Evolutionary conservation across 495 filamentous ascomycete genomes (phyloP).

Genomic region (Letharia columbiana): DNA sequence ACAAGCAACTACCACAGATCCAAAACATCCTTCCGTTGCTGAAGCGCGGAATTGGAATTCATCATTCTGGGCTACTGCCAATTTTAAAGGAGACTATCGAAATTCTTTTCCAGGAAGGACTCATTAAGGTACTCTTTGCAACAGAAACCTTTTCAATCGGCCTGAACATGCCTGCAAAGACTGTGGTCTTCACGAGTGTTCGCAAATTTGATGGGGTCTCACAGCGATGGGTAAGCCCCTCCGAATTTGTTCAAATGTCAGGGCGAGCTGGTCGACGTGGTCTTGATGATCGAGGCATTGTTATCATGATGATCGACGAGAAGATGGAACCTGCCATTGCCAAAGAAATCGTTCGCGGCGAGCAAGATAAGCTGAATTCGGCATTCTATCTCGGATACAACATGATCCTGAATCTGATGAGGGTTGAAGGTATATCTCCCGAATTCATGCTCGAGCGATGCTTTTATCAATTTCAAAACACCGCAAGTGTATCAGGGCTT

Average conservation of each 20-base stretch:
- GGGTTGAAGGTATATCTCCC: conserved; percentile 91
- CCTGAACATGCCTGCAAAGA: conserved; percentile 98
- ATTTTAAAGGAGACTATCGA: conserved; percentile 98
- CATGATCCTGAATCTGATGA: conserved; percentile 93
- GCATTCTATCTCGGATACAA: conserved; percentile 99
- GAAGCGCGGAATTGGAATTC: conserved; percentile 86
- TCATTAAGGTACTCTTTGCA: conserved; percentile 96
- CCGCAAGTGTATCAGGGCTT: conserved; percentile 68
- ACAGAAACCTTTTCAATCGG: conserved; percentile 99
- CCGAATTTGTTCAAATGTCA: conserved; percentile 98
- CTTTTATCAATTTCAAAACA: conserved; percentile 97
- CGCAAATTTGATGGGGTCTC: conserved; percentile 86
- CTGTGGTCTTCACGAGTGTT: conserved; percentile 94
- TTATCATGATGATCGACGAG: conserved; percentile 98
- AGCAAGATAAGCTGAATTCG: conserved; percentile 93
- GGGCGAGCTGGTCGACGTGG: conserved; percentile 92
- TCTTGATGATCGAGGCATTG: conserved; percentile 95
- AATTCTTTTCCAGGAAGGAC: conserved; percentile 94
- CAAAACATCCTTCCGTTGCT: conserved; percentile 82
- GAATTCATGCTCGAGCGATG: conserved; percentile 95
- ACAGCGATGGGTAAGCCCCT: conserved; percentile 79
- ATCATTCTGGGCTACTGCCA: conserved; percentile 90
- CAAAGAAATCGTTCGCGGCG: conserved; percentile 87
- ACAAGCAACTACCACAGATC: conserved; percentile 80
- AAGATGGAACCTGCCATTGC: conserved; percentile 92